phyloP scores from a whole-genome alignment of 192 early-diverging fungal genomes.

The Diversispora eburnea region DNA sequence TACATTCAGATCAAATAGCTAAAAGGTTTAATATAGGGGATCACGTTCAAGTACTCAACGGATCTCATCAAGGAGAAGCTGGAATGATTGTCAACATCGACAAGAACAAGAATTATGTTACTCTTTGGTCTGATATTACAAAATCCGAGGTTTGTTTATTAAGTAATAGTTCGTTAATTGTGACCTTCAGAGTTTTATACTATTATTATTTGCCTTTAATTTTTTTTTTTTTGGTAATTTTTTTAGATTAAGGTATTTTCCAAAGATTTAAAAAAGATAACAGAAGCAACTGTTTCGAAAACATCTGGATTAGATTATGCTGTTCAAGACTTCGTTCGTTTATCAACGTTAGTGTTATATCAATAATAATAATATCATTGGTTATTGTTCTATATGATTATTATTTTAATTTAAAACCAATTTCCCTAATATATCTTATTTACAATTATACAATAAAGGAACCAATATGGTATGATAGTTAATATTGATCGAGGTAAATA shows the following conservation, averaged over 20 bases:
- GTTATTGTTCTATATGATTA: too few species aligned
- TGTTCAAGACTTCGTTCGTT: constrained; percentile 80
- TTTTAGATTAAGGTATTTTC: constrained; percentile 74
- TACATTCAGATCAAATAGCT: constrained; percentile 67
- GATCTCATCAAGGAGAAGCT: constrained; percentile 77
- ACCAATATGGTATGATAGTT: constrained; percentile 64
- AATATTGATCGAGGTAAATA: constrained; percentile 73
- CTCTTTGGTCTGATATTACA: constrained; percentile 70
- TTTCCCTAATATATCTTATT: too few species aligned
- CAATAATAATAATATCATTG: background rate
- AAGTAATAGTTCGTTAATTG: background rate
- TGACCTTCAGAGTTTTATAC: too few species aligned
- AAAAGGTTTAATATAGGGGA: constrained; percentile 92
- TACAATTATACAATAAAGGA: too few species aligned
- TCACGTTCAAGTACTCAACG: constrained; percentile 90
- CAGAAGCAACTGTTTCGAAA: constrained; percentile 62
- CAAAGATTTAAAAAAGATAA: constrained; percentile 78
- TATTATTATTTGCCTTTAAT: background rate
- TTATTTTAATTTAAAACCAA: too few species aligned
- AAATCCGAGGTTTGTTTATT: constrained; percentile 46
- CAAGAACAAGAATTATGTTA: constrained; percentile 65
- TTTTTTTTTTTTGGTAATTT: background rate
- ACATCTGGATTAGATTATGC: constrained; percentile 70
- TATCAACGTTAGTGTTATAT: constrained; percentile 57
- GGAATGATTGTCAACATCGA: constrained; percentile 86